phyloP scores from a whole-genome alignment of 352 stramenopile species.

The Elongisporangium anandrum region DNA sequence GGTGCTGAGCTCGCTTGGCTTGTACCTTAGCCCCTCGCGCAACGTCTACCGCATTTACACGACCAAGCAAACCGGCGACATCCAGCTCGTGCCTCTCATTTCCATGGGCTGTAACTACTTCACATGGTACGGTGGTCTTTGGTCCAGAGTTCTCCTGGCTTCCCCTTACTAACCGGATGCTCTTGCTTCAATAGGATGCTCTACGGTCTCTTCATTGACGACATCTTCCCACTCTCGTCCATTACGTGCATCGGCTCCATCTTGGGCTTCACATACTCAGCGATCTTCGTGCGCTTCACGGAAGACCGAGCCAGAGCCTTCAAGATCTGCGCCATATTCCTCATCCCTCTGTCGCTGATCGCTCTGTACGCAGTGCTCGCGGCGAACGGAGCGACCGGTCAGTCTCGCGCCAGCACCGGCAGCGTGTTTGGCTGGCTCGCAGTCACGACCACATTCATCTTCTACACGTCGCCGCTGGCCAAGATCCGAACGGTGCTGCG shows the following conservation, averaged over 20 bases:
- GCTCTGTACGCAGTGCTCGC: conserved; percentile 40
- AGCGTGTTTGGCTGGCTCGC: conserved; percentile 30
- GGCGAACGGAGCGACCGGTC: conserved; percentile 19
- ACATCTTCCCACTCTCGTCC: conserved; percentile 23
- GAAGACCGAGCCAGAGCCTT: conserved; percentile 12
- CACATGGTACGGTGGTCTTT: no score
- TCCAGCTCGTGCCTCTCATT: conserved; percentile 36
- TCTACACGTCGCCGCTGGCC: conserved; percentile 57
- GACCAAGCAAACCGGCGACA: conserved; percentile 33
- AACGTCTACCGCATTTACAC: conserved; percentile 38
- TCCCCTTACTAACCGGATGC: no score
- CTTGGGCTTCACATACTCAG: conserved; percentile 17
- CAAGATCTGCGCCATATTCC: conserved; percentile 7
- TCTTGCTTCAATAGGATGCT: no score
- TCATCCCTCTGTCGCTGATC: conserved; percentile 16
- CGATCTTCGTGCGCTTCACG: conserved; percentile 25
- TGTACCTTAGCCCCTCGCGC: conserved; percentile 36
- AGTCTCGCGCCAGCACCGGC: no score
- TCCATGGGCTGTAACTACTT: conserved; percentile 32
- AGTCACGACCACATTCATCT: conserved; percentile 35
- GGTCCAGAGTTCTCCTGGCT: no score
- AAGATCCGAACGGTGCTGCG: conserved; percentile 41
- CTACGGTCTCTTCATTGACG: conserved; percentile 20
- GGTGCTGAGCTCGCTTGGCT: conserved; percentile 30
- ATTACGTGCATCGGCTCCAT: conserved; percentile 20